phyloP scores from a whole-genome alignment of 2,329 filamentous ascomycete species.

The Pseudogymnoascus sp. region DNA sequence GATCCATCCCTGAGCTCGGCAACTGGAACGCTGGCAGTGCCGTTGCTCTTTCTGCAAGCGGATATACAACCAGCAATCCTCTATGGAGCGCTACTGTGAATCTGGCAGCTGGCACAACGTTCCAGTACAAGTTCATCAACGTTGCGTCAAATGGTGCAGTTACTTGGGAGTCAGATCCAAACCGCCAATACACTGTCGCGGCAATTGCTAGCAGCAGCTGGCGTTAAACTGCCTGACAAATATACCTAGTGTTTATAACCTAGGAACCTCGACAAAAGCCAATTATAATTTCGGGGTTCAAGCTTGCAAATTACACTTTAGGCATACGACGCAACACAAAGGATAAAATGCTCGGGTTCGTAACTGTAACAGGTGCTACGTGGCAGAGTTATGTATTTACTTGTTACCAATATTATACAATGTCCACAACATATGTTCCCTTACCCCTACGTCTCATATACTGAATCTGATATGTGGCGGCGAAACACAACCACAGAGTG shows the following conservation, averaged over 20 bases:
- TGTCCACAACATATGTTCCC: too few species aligned
- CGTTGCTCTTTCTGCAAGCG: conserved; percentile 46
- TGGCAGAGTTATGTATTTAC: too few species aligned
- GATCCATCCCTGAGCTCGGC: conserved; percentile 51
- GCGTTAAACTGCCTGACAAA: not conserved
- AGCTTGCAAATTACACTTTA: too few species aligned
- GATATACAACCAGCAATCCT: conserved; percentile 52
- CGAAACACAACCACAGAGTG: too few species aligned
- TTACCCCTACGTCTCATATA: too few species aligned
- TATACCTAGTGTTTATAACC: not conserved
- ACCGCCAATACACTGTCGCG: conserved; percentile 18
- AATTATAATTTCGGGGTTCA: too few species aligned
- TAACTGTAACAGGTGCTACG: too few species aligned
- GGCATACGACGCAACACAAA: too few species aligned
- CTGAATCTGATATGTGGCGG: too few species aligned
- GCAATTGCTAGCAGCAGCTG: conserved; percentile 16
- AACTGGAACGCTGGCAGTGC: conserved; percentile 51
- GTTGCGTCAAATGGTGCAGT: conserved; percentile 45
- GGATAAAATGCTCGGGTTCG: too few species aligned
- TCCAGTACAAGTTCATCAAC: conserved; percentile 63
- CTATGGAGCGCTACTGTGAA: conserved; percentile 52
- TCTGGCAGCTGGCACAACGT: conserved; percentile 44
- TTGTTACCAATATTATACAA: too few species aligned
- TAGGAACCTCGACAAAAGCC: too few species aligned
- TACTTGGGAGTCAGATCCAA: conserved; percentile 51